phyloP scores from a whole-genome alignment of 805 yeast species.

The Dipodascopsis uninucleata region DNA sequence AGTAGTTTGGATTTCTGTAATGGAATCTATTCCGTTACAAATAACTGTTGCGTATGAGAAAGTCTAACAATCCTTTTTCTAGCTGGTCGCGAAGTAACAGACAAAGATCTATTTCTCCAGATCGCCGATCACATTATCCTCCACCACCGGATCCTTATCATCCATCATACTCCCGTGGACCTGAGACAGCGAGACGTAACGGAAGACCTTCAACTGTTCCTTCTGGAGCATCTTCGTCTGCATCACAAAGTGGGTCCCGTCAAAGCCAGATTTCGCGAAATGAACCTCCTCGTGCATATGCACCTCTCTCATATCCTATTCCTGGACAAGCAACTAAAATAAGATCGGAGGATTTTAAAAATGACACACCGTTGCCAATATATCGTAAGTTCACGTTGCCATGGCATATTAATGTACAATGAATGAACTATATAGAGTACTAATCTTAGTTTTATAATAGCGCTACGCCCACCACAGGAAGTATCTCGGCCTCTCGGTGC shows the following conservation, averaged over 20 bases:
- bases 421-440: neutral
- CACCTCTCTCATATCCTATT: conserved; percentile 28
- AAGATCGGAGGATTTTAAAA: conserved; percentile 20
- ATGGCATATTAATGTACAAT: neutral
- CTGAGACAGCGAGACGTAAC: neutral
- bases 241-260: neutral
- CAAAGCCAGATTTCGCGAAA: neutral
- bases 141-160: conserved; percentile 3
- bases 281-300: conserved; percentile 28
- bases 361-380: conserved; percentile 24
- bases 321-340: conserved; percentile 24
- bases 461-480: conserved; percentile 29
- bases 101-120: conserved; percentile 23
- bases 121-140: conserved; percentile 9
- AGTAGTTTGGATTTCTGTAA: too few relatives aligned
- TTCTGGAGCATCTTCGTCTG: neutral
- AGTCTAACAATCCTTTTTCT: too few relatives aligned
- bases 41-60: neutral
- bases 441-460: conserved; percentile 6
- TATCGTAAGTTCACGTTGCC: conserved; percentile 18
- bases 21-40: neutral
- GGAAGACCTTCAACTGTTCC: neutral
- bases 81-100: conserved; percentile 9
- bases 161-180: conserved; percentile 1
- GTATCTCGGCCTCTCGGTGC: conserved; percentile 25